phyloP scores from a whole-genome alignment of 495 filamentous ascomycete genomes.

The Penicillium crystallinum region DNA sequence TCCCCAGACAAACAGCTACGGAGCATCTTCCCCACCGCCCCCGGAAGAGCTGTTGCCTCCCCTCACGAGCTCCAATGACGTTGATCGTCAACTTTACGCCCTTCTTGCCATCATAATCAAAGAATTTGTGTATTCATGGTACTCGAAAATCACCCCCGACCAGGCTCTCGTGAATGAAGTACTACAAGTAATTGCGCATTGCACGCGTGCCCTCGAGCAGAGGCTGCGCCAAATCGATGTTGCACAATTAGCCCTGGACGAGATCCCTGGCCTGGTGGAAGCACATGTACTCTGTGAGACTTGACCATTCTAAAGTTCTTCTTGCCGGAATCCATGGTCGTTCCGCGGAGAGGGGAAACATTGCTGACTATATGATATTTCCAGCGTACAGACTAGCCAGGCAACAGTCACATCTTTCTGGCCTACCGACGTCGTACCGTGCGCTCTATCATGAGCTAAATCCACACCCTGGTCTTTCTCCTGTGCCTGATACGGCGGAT shows the following conservation, averaged over 20 bases:
- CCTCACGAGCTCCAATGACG: constrained; percentile 85
- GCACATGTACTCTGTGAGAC: constrained; percentile 72
- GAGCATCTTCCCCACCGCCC: constrained; percentile 43
- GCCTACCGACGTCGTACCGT: constrained; percentile 39
- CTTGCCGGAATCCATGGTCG: not conserved
- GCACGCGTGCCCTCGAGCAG: constrained; percentile 80
- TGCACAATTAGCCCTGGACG: constrained; percentile 78
- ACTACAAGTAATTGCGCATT: constrained; percentile 82
- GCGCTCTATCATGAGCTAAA: constrained; percentile 78
- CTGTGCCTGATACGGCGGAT: constrained; percentile 56
- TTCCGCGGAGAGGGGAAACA: constrained; percentile 2
- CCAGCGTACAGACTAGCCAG: constrained; percentile 51
- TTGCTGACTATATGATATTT: constrained; percentile 5
- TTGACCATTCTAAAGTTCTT: constrained; percentile 12
- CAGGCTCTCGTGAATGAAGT: constrained; percentile 81
- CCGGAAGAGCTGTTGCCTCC: constrained; percentile 82
- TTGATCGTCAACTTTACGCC: constrained; percentile 89
- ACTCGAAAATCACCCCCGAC: constrained; percentile 85
- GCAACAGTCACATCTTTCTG: constrained; percentile 45
- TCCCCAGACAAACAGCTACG: constrained; percentile 41
- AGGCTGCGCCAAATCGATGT: constrained; percentile 76
- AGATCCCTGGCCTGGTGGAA: constrained; percentile 77
- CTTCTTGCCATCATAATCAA: constrained; percentile 81
- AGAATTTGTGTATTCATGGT: constrained; percentile 90
- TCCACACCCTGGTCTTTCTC: constrained; percentile 73